phyloP scores from a whole-genome alignment of 495 filamentous ascomycete genomes.

The Niebla homalea region DNA sequence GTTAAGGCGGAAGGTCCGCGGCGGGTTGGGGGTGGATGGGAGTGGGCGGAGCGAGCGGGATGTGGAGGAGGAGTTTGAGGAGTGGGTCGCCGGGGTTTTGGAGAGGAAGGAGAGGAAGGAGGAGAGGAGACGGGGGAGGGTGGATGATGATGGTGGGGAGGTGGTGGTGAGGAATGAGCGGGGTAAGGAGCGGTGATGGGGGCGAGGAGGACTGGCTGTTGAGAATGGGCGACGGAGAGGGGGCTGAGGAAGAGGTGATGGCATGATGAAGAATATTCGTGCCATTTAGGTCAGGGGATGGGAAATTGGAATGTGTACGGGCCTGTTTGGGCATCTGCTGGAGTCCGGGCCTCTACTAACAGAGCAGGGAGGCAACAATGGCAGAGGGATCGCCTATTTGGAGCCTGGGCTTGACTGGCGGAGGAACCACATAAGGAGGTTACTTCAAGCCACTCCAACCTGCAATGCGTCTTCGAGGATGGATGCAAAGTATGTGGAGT shows the following conservation, averaged over 20 bases:
- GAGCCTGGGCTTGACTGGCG: too few relatives aligned
- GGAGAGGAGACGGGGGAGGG: slow-evolving; percentile 41
- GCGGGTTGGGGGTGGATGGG: slow-evolving; percentile 31
- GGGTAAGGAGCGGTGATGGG: slow-evolving; percentile 3
- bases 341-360: too few relatives aligned
- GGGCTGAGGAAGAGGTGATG: neutral
- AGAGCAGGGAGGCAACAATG: too few relatives aligned
- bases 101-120: slow-evolving; percentile 30
- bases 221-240: neutral
- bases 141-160: slow-evolving; percentile 8
- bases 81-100: slow-evolving; percentile 53
- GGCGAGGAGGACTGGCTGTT: neutral
- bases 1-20: slow-evolving; percentile 40
- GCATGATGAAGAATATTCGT: neutral
- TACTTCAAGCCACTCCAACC: too few relatives aligned
- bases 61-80: slow-evolving; percentile 46
- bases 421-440: too few relatives aligned
- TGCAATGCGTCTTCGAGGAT: too few relatives aligned
- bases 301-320: too few relatives aligned
- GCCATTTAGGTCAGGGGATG: too few relatives aligned
- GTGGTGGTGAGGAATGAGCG: slow-evolving; percentile 1
- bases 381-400: too few relatives aligned
- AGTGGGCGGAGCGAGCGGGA: slow-evolving; percentile 32
- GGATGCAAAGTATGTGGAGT: too few relatives aligned
- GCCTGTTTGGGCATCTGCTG: too few relatives aligned